phyloP scores from a whole-genome alignment of 2,329 filamentous ascomycete genomes.

The Cadophora malorum region DNA sequence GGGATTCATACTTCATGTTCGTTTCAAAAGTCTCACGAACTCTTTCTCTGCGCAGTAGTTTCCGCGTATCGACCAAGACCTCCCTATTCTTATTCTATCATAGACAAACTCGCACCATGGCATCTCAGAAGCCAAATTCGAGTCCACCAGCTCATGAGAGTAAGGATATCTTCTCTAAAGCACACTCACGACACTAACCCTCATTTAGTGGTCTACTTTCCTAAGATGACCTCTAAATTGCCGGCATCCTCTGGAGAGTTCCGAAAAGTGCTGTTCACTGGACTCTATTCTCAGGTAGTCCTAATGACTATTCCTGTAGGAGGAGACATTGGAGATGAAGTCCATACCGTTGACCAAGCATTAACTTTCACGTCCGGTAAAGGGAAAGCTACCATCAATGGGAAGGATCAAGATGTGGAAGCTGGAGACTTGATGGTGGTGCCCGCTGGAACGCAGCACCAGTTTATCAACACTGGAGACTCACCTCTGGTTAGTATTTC shows the following conservation, averaged over 20 bases:
- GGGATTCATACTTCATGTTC: conserved; percentile 18
- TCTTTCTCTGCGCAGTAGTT: conserved; percentile 17
- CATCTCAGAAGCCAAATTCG: conserved; percentile 33
- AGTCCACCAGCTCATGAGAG: conserved; percentile 56
- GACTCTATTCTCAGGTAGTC: conserved; percentile 67
- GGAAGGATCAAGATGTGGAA: conserved; percentile 58
- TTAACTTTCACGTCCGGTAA: conserved; percentile 67
- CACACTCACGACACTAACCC: not conserved
- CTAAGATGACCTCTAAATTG: conserved; percentile 58
- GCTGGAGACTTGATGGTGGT: conserved; percentile 57
- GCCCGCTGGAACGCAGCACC: conserved; percentile 69
- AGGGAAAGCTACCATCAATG: conserved; percentile 63
- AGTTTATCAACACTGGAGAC: conserved; percentile 67
- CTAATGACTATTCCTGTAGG: conserved; percentile 69
- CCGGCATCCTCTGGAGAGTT: conserved; percentile 63
- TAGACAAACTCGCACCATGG: conserved; percentile 33
- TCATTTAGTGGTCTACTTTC: conserved; percentile 60
- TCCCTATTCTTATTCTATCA: not conserved
- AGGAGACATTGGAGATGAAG: conserved; percentile 72
- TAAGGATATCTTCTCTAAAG: not conserved
- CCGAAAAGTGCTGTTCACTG: conserved; percentile 66
- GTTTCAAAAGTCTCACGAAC: conserved; percentile 24
- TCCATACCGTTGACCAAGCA: conserved; percentile 69
- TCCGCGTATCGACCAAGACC: conserved; percentile 5
- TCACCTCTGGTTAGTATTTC: conserved; percentile 52